These are phyloP conservation scores for Claviceps sp. DNA, from an alignment of 2,329 filamentous ascomycete genomes.

Conservation along the genomic window DNA sequence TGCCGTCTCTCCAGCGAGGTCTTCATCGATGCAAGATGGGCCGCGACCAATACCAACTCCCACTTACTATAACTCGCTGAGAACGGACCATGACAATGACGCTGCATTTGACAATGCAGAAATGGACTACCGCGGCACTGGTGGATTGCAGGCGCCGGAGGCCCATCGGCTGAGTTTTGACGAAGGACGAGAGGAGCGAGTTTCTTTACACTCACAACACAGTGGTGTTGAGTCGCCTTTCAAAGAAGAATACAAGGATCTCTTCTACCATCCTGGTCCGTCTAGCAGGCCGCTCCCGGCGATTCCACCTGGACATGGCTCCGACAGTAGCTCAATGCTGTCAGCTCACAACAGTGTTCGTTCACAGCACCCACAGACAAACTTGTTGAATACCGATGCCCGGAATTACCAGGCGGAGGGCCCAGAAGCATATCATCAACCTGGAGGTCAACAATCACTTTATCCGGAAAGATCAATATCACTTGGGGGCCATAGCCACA, in stretches of 20 bases:
- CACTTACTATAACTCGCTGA: conserved; percentile 18
- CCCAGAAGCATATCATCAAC: conserved; percentile 38
- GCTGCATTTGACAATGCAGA: conserved; percentile 46
- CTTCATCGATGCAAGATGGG: conserved; percentile 28
- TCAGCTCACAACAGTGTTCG: conserved; percentile 28
- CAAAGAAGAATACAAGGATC: conserved; percentile 67
- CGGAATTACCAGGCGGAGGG: conserved; percentile 24
- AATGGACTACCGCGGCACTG: conserved; percentile 82
- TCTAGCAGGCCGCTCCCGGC: conserved; percentile 50
- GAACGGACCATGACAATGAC: conserved; percentile 16
- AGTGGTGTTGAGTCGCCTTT: conserved; percentile 52
- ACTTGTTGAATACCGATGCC: conserved; percentile 36
- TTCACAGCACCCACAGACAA: conserved; percentile 33
- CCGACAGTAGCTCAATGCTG: conserved; percentile 44
- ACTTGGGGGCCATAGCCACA: conserved; percentile 66
- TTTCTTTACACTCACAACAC: conserved; percentile 40
- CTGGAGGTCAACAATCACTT: conserved; percentile 21
- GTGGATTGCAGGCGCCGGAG: conserved; percentile 66
- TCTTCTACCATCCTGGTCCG: conserved; percentile 87
- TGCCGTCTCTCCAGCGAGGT: conserved; percentile 25
- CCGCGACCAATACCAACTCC: conserved; percentile 36
- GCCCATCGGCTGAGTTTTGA: conserved; percentile 75
- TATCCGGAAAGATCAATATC: conserved; percentile 64
- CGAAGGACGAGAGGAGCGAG: conserved; percentile 66
- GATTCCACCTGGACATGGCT: conserved; percentile 44